These are phyloP conservation scores for Phytophthora chlamydospora DNA, from an alignment of 352 stramenopile species.

Conservation along the genomic window DNA sequence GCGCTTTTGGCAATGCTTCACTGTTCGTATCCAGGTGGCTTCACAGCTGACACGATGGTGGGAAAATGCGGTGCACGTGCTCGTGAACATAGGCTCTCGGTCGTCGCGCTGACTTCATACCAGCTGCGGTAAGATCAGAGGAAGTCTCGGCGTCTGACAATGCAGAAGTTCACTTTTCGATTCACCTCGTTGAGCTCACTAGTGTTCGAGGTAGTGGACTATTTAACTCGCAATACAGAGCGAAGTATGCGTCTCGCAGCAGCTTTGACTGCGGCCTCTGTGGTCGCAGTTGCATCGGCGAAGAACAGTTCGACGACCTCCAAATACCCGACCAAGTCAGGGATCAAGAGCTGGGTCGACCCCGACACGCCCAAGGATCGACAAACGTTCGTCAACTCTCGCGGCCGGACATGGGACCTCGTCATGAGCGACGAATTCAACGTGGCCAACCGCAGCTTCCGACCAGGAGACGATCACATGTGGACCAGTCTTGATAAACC, in stretches of 20 bases:
- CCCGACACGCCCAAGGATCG: slow-evolving; percentile 49
- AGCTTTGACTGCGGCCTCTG: slow-evolving; percentile 4
- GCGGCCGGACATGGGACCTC: slow-evolving; percentile 52
- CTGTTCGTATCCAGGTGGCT: slow-evolving; percentile 24
- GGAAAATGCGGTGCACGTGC: slow-evolving; percentile 32
- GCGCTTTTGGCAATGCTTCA: slow-evolving; percentile 7
- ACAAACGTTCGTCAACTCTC: slow-evolving; percentile 44
- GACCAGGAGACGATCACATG: slow-evolving; percentile 90
- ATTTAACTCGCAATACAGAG: not conserved
- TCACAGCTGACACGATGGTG: slow-evolving; percentile 21
- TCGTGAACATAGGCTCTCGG: slow-evolving; percentile 11
- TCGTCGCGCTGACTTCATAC: slow-evolving; percentile 17
- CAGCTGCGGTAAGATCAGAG: slow-evolving; percentile 13
- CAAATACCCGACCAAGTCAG: slow-evolving; percentile 53
- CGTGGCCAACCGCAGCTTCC: slow-evolving; percentile 81
- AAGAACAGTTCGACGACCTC: slow-evolving; percentile 24
- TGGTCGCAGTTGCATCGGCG: slow-evolving; percentile 6
- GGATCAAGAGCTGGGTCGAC: slow-evolving; percentile 59
- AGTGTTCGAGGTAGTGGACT: slow-evolving; percentile 5
- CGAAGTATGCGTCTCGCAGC: slow-evolving; percentile 21
- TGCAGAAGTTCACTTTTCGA: slow-evolving; percentile 16
- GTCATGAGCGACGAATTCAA: slow-evolving; percentile 95
- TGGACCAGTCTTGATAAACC: slow-evolving; percentile 96
- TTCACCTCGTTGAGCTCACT: slow-evolving; percentile 1
- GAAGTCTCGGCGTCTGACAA: not conserved